Conservation (phyloP, 2,329 filamentous ascomycete species). For the Aspergillus sp. region DNA sequence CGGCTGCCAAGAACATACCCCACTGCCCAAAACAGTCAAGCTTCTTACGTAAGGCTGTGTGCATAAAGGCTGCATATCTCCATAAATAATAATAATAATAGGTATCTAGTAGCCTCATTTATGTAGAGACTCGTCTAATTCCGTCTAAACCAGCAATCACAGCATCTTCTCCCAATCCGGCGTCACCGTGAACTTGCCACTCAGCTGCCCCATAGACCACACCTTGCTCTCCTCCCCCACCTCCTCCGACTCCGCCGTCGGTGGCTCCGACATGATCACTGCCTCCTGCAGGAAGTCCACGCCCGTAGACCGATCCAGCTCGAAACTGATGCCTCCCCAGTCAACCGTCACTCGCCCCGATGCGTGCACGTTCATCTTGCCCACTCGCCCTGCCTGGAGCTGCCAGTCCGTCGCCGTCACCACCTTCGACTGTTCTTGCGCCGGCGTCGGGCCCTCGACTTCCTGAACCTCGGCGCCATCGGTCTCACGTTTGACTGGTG, state of each 20-base stretch:
- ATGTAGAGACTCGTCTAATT: background rate
- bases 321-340: conserved; percentile 54
- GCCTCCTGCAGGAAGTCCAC: conserved; percentile 54
- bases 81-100: no score
- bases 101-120: background rate
- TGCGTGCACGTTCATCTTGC: conserved; percentile 52
- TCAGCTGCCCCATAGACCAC: conserved; percentile 53
- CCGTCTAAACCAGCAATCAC: conserved; percentile 8
- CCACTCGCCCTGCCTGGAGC: conserved; percentile 46
- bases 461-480: conserved; percentile 23
- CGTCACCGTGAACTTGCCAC: conserved; percentile 54
- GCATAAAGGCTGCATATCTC: no score
- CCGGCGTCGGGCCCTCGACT: conserved; percentile 7
- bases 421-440: conserved; percentile 17
- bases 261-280: conserved; percentile 31
- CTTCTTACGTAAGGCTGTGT: no score
- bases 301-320: conserved; percentile 47
- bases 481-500: conserved; percentile 7
- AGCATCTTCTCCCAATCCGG: conserved; percentile 51
- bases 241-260: conserved; percentile 12
- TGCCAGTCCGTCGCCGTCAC: conserved; percentile 33
- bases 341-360: conserved; percentile 53
- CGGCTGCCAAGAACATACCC: no score
- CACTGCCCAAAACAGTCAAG: no score
- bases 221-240: conserved; percentile 31